phyloP scores from a whole-genome alignment of 306 rosid genomes.

The Betula pendula region DNA sequence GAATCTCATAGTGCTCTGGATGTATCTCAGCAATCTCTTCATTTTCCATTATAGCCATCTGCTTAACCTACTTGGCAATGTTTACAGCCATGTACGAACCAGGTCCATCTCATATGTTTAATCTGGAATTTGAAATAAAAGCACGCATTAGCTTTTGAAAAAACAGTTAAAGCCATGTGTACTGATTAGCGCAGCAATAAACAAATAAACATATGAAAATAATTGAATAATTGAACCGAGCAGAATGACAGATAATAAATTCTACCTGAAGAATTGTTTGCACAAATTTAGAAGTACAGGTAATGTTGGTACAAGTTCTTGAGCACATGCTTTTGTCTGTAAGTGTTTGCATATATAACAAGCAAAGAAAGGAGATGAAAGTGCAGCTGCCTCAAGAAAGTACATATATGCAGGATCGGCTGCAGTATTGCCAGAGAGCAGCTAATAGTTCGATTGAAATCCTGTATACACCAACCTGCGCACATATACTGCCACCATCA shows the following conservation, averaged over 20 bases:
- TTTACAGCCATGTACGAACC: constrained; percentile 98
- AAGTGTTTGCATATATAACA: constrained; percentile 76
- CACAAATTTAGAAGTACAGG: constrained; percentile 86
- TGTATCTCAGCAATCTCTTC: constrained; percentile 78
- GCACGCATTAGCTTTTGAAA: neutral
- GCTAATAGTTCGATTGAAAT: constrained; percentile 15
- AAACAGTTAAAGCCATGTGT: neutral
- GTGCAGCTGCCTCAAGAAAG: constrained; percentile 74
- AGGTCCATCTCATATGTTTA: constrained; percentile 75
- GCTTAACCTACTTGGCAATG: constrained; percentile 61
- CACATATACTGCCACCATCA: neutral
- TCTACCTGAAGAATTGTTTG: constrained; percentile 87
- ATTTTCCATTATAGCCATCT: constrained; percentile 76
- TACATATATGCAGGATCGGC: constrained; percentile 62
- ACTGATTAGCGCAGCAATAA: constrained; percentile 9
- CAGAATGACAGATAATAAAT: neutral
- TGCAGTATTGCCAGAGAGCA: constrained; percentile 92
- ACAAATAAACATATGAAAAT: constrained; percentile 13
- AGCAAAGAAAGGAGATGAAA: constrained; percentile 67
- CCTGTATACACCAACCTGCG: neutral
- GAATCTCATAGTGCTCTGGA: constrained; percentile 64
- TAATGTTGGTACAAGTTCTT: constrained; percentile 86
- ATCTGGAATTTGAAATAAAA: constrained; percentile 50
- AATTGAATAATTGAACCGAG: neutral
- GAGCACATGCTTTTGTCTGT: constrained; percentile 87